These are phyloP conservation scores for Casaregolazyma lundiana DNA, from an alignment of 1,139 yeast species.

Conservation along the genomic window DNA sequence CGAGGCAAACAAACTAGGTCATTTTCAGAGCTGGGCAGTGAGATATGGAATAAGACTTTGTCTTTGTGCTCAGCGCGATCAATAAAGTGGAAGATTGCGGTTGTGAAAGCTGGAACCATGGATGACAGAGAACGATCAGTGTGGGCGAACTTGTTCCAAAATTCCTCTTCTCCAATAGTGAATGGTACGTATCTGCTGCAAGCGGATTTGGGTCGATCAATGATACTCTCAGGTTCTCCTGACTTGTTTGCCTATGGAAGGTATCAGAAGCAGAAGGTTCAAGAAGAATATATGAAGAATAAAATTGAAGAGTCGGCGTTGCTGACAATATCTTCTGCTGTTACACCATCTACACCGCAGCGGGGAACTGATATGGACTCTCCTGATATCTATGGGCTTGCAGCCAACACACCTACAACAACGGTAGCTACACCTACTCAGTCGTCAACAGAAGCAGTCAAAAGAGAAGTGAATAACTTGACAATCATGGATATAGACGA, in stretches of 20 bases:
- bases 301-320: slow-evolving; percentile 1
- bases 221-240: slow-evolving; percentile 22
- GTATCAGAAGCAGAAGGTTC: slow-evolving; percentile 4
- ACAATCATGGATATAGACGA: slow-evolving; percentile 34
- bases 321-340: not conserved
- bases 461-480: slow-evolving; percentile 21
- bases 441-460: slow-evolving; percentile 2
- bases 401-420: slow-evolving; percentile 31
- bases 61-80: slow-evolving; percentile 30
- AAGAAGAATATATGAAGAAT: slow-evolving; percentile 4
- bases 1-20: slow-evolving; percentile 26
- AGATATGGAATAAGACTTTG: slow-evolving; percentile 53
- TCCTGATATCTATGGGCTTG: slow-evolving; percentile 39
- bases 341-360: slow-evolving; percentile 33
- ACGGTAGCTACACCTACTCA: slow-evolving; percentile 4
- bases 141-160: slow-evolving; percentile 29
- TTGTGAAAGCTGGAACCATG: slow-evolving; percentile 35
- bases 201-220: slow-evolving; percentile 34
- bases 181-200: slow-evolving; percentile 38
- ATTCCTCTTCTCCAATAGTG: slow-evolving; percentile 36
- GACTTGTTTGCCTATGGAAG: slow-evolving; percentile 6
- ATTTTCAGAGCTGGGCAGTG: slow-evolving; percentile 53
- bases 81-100: slow-evolving; percentile 34
- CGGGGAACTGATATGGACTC: slow-evolving; percentile 29
- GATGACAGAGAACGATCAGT: slow-evolving; percentile 31